Conservation (phyloP, 768 basidiomycete species). For the Rubroboletus pulcherrimus region DNA sequence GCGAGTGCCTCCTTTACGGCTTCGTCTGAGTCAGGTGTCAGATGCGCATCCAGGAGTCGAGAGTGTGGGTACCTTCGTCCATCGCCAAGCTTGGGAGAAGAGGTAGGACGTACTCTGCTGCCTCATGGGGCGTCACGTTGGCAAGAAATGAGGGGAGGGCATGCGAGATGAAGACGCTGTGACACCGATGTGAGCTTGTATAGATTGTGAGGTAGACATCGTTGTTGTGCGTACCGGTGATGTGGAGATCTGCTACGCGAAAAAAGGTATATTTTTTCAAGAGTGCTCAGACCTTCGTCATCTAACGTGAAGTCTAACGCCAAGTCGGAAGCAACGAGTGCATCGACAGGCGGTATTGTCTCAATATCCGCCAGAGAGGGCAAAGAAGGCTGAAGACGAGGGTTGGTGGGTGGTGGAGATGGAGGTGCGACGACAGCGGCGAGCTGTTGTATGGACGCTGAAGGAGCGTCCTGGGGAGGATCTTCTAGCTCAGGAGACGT, state of each 20-base stretch:
- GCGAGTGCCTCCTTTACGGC: constrained; percentile 85
- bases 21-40: constrained; percentile 55
- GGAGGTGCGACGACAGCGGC: constrained; percentile 17
- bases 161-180: constrained; percentile 78
- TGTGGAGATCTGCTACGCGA: constrained; percentile 70
- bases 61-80: constrained; percentile 62
- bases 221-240: constrained; percentile 40
- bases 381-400: constrained; percentile 19
- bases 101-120: constrained; percentile 89
- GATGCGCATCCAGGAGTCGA: not conserved
- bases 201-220: not conserved
- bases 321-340: constrained; percentile 26
- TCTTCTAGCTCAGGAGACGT: constrained; percentile 39
- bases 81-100: constrained; percentile 81
- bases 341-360: constrained; percentile 26
- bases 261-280: constrained; percentile 92
- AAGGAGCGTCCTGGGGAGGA: constrained; percentile 22
- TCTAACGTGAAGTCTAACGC: constrained; percentile 50
- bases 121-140: constrained; percentile 79
- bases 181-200: constrained; percentile 29
- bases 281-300: constrained; percentile 75
- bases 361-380: constrained; percentile 26
- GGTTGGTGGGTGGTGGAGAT: constrained; percentile 25
- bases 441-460: constrained; percentile 18
- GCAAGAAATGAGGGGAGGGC: constrained; percentile 75